Evolutionary conservation across 2,329 filamentous ascomycete species (phyloP), one percentile per base, ranked within the genome.

Genomic region (Ophiostoma montium): DNA sequence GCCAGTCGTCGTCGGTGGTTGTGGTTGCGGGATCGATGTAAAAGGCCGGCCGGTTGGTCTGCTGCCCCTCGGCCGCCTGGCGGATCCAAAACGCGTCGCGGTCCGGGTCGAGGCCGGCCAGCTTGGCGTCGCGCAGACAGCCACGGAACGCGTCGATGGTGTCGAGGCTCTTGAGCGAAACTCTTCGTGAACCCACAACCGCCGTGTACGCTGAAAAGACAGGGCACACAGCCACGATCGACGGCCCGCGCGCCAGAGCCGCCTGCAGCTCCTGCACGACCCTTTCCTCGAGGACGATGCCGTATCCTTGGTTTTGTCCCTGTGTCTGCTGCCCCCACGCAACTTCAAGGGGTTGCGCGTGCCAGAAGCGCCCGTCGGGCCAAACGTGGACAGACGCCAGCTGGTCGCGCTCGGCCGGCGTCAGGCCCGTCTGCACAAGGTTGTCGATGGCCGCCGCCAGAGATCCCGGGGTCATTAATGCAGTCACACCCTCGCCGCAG

Each of bases 1-100:
- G 2, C 52, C 52, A 54, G 23, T 49, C 42, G 18, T 18, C 21
- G 15, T 52, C 31, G 5, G 30, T 35, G 11, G 46, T 45, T n/a
- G 18, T n/a, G 15, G 39, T 30, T 8, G n/a, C 15, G 13, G 47
- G 45, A 15, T 43, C 33, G 32, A 54, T 38, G 10, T 47, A 18
- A 12, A 54, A 48, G 13, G 30, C 36, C 6, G 33, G 33, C 2
- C 42, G 52, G 46, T 51, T 33, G 30, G 39, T n/a, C 15, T 30
- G 23, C 23, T n/a, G 15, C 3, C 7, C 15, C 23, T 30, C 21
- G 8, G 45, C n/a, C 16, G 21, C 30, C 41, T 39, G 47, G 12
- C 13, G 33, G 27, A 49, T 49, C 21, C 16, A n/a, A 9, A 49
- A 11, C 32, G 43, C 38, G 32, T 49, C 43, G 8, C 30, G 41